phyloP scores from a whole-genome alignment of 805 yeast species.

The Barnettozyma pratensis region DNA sequence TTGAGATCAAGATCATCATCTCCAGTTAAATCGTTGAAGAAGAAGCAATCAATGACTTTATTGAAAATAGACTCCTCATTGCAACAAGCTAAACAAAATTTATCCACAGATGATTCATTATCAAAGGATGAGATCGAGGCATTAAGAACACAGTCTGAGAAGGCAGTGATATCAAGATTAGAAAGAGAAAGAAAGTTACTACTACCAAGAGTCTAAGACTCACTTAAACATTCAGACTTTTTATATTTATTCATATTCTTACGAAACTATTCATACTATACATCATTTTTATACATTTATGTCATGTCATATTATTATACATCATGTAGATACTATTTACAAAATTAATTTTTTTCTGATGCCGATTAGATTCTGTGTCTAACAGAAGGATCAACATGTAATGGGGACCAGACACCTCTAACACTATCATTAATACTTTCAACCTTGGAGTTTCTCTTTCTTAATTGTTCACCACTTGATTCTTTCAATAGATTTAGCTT shows the following conservation, averaged over 20 bases:
- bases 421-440: conserved; percentile 75
- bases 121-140: conserved; percentile 16
- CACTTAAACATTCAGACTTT: background rate
- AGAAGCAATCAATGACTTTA: conserved; percentile 24
- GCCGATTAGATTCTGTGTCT: conserved; percentile 33
- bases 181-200: conserved; percentile 22
- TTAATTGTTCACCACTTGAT: conserved; percentile 59
- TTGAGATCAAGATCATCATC: conserved; percentile 23
- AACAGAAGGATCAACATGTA: conserved; percentile 58
- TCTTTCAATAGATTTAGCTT: conserved; percentile 61
- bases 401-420: conserved; percentile 97
- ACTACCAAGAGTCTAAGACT: background rate
- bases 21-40: conserved; percentile 21
- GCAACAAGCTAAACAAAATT: background rate
- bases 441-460: conserved; percentile 70
- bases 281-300: background rate
- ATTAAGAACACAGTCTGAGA: conserved; percentile 20
- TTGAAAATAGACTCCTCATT: conserved; percentile 20
- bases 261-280: background rate
- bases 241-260: background rate
- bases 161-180: conserved; percentile 23
- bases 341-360: no score
- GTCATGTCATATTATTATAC: background rate
- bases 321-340: background rate
- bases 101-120: conserved; percentile 10